These are phyloP conservation scores for Omphalea diandra DNA, from an alignment of 441 rosid genomes.

Conservation along the genomic window DNA sequence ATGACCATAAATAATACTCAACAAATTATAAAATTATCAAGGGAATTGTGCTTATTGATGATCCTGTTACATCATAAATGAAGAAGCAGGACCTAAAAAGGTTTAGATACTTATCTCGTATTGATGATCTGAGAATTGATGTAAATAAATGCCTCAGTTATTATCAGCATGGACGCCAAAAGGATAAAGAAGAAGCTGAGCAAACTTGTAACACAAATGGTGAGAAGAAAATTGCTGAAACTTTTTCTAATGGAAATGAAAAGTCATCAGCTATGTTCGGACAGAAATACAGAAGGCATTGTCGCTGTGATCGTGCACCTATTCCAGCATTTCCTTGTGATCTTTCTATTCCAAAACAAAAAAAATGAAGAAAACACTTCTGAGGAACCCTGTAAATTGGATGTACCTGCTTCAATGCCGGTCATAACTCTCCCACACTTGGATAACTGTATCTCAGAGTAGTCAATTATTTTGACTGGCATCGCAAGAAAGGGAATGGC, in stretches of 20 bases:
- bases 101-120: conserved; percentile 45
- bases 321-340: conserved; percentile 7
- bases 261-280: conserved; percentile 24
- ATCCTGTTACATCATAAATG: conserved; percentile 38
- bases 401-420: conserved; percentile 27
- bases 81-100: conserved; percentile 38
- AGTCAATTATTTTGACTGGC: conserved; percentile 36
- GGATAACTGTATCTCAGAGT: conserved; percentile 30
- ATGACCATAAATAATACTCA: conserved; percentile 48
- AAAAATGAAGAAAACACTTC: conserved; percentile 15
- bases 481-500: conserved; percentile 35
- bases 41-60: conserved; percentile 58
- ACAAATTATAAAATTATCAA: conserved; percentile 39
- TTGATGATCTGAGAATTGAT: conserved; percentile 44
- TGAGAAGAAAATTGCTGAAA: conserved; percentile 19
- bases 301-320: conserved; percentile 15
- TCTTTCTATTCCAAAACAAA: conserved; percentile 9
- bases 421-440: conserved; percentile 20
- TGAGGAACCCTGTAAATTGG: conserved; percentile 22
- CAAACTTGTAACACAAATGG: conserved; percentile 11
- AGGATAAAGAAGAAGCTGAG: conserved; percentile 27
- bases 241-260: conserved; percentile 19
- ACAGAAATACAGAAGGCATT: conserved; percentile 37
- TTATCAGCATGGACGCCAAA: conserved; percentile 25
- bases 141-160: conserved; percentile 32